Evolutionary conservation across 1,139 yeast species (phyloP).

Genomic region (Magnusiomyces suaveolens): DNA sequence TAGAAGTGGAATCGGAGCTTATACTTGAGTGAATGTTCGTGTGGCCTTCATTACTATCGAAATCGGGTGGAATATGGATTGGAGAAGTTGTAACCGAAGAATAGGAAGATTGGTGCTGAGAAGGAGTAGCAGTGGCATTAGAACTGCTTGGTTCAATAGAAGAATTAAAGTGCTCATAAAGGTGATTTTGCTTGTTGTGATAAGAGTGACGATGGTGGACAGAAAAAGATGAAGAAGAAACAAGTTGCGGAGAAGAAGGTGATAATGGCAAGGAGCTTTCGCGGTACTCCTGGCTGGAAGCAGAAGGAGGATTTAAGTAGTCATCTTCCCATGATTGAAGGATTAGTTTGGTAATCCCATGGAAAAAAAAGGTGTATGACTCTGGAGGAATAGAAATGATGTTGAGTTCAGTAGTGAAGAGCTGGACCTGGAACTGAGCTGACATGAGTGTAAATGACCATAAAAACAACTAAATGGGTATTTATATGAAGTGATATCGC

Average conservation of each 20-base stretch:
- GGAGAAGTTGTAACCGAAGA: no score
- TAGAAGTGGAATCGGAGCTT: not conserved
- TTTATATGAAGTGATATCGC: no score
- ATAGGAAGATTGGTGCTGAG: no score
- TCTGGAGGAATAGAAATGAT: conserved; percentile 27
- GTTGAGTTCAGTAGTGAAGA: conserved; percentile 21
- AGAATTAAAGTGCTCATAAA: no score
- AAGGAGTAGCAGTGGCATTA: no score
- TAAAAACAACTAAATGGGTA: no score
- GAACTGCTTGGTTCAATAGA: no score
- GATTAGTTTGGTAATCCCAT: conserved; percentile 25
- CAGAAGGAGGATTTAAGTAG: not conserved
- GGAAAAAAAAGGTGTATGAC: conserved; percentile 23
- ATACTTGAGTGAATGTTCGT: no score
- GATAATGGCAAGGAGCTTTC: not conserved
- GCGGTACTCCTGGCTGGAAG: not conserved
- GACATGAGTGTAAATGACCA: not conserved
- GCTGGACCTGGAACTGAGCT: conserved; percentile 6
- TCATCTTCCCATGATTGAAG: conserved; percentile 20
- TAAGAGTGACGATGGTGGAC: no score
- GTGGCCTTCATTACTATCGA: no score
- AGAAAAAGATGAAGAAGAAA: not conserved
- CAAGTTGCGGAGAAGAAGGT: not conserved
- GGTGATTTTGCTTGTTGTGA: no score
- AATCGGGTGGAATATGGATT: no score